These are phyloP conservation scores for Magnaporthales sp. DNA, from an alignment of 2,329 filamentous ascomycete genomes.

Conservation along the genomic window DNA sequence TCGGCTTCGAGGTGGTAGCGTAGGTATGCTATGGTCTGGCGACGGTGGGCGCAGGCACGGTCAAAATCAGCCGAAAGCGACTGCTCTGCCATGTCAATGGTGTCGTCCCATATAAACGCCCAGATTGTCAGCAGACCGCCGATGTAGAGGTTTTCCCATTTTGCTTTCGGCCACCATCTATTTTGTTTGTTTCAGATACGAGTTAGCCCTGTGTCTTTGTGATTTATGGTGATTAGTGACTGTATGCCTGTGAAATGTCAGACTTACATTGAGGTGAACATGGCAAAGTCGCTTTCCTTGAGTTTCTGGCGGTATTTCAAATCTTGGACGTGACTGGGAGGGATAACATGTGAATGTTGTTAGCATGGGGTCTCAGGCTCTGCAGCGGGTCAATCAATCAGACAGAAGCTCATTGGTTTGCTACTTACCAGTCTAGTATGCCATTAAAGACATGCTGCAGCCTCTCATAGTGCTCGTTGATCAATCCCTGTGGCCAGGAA, in stretches of 20 bases:
- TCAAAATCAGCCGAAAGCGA: conserved; percentile 19
- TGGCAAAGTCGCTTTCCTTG: conserved; percentile 22
- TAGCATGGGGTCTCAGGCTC: neutral
- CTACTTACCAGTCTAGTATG: conserved; percentile 3
- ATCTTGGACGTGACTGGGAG: conserved; percentile 27
- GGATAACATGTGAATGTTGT: neutral
- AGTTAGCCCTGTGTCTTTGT: neutral
- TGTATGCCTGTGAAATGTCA: neutral
- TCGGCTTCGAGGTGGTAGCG: conserved; percentile 17
- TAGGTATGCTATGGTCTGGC: conserved; percentile 20
- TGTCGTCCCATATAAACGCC: conserved; percentile 26
- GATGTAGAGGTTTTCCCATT: conserved; percentile 22
- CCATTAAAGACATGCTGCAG: conserved; percentile 2
- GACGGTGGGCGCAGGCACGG: conserved; percentile 19
- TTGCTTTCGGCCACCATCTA: conserved; percentile 23
- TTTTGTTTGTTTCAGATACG: conserved; percentile 1
- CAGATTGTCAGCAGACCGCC: conserved; percentile 22
- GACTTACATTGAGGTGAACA: conserved; percentile 21
- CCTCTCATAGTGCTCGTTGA: conserved; percentile 3
- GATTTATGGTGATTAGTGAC: neutral
- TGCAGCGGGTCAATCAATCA: neutral
- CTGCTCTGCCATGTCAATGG: conserved; percentile 23
- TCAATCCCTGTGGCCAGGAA: conserved; percentile 1
- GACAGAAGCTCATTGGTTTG: neutral
- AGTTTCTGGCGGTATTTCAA: conserved; percentile 19